Conservation (phyloP, 2,329 filamentous ascomycete species). For the Aspergillus brasiliensis region DNA sequence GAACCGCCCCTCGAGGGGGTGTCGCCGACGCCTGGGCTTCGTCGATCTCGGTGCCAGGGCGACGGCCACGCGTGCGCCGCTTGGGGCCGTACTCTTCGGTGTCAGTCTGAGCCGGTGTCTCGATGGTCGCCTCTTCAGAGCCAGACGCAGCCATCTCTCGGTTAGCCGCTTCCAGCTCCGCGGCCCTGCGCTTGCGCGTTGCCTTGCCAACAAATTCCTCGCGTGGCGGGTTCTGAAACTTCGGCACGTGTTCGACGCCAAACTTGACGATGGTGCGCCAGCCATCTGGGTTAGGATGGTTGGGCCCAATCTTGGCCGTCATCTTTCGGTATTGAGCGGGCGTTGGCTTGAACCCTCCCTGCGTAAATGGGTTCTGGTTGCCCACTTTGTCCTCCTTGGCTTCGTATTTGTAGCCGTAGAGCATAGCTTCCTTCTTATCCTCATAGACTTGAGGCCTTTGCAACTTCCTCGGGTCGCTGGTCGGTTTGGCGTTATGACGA, state of each 20-base stretch:
- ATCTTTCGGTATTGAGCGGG: conserved; percentile 45
- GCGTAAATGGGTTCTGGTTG: conserved; percentile 60
- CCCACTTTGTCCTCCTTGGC: conserved; percentile 49
- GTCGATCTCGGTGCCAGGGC: conserved; percentile 25
- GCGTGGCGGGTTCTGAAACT: conserved; percentile 35
- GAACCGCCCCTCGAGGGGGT: conserved; percentile 20
- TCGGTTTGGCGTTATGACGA: conserved; percentile 54
- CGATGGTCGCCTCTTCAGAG: conserved; percentile 29
- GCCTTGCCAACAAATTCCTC: conserved; percentile 31
- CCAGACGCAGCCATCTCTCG: conserved; percentile 24
- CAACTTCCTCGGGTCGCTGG: conserved; percentile 54
- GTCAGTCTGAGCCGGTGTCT: conserved; percentile 30
- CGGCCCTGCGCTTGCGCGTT: conserved; percentile 42
- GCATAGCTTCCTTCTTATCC: conserved; percentile 61
- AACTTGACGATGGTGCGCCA: conserved; percentile 42
- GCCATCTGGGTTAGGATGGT: conserved; percentile 46
- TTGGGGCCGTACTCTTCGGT: conserved; percentile 34
- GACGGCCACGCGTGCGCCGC: conserved; percentile 37
- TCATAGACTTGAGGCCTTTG: conserved; percentile 55
- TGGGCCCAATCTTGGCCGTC: conserved; percentile 35
- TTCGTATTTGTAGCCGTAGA: conserved; percentile 63
- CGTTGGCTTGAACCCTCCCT: conserved; percentile 52
- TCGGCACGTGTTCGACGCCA: conserved; percentile 41
- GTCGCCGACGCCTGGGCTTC: conserved; percentile 17
- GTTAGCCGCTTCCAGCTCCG: conserved; percentile 35